Evolutionary conservation across 768 basidiomycete species (phyloP).

Genomic region (Baorangia bicolor): DNA sequence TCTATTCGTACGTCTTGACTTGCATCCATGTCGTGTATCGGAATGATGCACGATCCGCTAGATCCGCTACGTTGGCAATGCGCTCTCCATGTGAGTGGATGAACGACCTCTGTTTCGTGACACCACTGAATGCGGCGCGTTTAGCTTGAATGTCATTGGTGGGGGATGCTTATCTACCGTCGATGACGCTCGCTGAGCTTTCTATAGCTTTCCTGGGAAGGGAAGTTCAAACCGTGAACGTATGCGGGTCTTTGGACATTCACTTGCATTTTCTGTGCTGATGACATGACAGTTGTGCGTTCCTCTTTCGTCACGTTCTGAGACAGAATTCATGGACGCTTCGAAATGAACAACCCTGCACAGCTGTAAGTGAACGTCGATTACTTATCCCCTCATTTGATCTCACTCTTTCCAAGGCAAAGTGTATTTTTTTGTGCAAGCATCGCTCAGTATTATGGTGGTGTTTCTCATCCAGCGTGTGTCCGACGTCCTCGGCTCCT

Average conservation of each 20-base stretch:
- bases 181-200: not conserved
- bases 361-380: slow-evolving; percentile 3
- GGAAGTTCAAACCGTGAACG: not conserved
- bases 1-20: slow-evolving; percentile 11
- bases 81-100: slow-evolving; percentile 15
- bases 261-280: not conserved
- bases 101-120: not conserved
- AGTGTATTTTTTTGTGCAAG: slow-evolving; percentile 2
- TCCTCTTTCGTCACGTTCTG: not conserved
- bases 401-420: slow-evolving; percentile 1
- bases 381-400: not conserved
- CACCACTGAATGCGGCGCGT: not conserved
- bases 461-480: not conserved
- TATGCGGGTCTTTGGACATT: not conserved
- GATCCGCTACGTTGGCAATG: slow-evolving; percentile 24
- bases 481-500: not conserved
- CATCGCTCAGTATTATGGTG: not conserved
- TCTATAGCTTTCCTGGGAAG: slow-evolving; percentile 14
- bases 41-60: too few relatives aligned
- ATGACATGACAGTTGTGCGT: slow-evolving; percentile 2
- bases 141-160: slow-evolving; percentile 16
- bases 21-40: not conserved
- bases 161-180: not conserved
- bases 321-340: not conserved
- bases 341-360: not conserved